Conservation (phyloP, 805 yeast species). For the Wickerhamiella vanderwaltii region DNA sequence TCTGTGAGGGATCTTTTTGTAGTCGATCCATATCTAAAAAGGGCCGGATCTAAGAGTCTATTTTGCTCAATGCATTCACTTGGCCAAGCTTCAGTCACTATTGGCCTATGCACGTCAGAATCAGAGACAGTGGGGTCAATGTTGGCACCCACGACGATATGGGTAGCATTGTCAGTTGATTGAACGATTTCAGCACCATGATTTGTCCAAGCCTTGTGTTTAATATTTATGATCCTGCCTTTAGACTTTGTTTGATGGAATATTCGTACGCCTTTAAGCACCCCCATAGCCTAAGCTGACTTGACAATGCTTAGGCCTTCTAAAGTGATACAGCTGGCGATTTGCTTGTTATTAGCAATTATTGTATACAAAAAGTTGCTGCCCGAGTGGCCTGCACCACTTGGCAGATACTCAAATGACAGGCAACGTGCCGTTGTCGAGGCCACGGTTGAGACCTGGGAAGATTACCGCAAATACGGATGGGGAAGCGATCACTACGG, state of each 20-base stretch:
- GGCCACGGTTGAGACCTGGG: slow-evolving; percentile 36
- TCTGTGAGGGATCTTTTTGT: neutral
- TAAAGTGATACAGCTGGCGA: too few relatives aligned
- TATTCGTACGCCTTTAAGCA: too few relatives aligned
- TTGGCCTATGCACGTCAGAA: too few relatives aligned
- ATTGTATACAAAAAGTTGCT: too few relatives aligned
- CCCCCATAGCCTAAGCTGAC: too few relatives aligned
- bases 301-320: too few relatives aligned
- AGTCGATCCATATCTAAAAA: neutral
- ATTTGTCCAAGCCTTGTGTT: slow-evolving; percentile 3
- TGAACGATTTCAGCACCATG: slow-evolving; percentile 1
- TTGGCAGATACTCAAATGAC: slow-evolving; percentile 1
- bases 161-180: slow-evolving; percentile 9
- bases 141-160: slow-evolving; percentile 20
- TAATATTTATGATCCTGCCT: neutral
- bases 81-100: slow-evolving; percentile 24
- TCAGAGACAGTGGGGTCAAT: neutral
- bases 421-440: slow-evolving; percentile 25
- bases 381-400: too few relatives aligned
- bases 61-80: slow-evolving; percentile 25
- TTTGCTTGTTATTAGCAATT: too few relatives aligned
- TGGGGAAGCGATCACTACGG: slow-evolving; percentile 32
- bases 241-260: neutral
- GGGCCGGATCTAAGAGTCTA: slow-evolving; percentile 10
- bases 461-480: slow-evolving; percentile 31